Conservation (phyloP, 148 eudicot species). For the Heliosperma pusillum region DNA sequence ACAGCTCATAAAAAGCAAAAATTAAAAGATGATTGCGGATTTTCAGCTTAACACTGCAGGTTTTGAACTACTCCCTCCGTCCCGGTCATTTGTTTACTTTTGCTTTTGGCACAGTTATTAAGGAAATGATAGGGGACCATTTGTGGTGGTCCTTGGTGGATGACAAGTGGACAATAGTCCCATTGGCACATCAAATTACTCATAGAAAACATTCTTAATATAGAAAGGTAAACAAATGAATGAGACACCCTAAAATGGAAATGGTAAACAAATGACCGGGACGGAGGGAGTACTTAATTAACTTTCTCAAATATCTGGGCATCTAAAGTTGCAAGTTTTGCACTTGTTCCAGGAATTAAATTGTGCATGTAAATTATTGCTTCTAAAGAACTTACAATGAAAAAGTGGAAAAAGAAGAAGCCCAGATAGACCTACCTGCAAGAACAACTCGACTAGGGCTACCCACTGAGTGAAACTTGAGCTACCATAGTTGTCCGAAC, state of each 20-base stretch:
- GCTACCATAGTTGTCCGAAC: constrained; percentile 48
- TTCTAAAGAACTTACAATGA: constrained; percentile 12
- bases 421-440: constrained; percentile 50
- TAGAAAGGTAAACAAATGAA: too few species aligned
- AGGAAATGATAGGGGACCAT: too few species aligned
- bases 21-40: background rate
- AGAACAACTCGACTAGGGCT: constrained; percentile 60
- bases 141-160: too few species aligned
- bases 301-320: background rate
- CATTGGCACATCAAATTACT: too few species aligned
- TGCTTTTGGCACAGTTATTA: too few species aligned
- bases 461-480: constrained; percentile 81
- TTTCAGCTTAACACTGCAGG: background rate
- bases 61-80: too few species aligned
- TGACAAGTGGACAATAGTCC: too few species aligned
- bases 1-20: background rate
- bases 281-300: too few species aligned
- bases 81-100: too few species aligned
- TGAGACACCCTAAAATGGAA: too few species aligned
- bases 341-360: background rate
- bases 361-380: background rate
- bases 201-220: too few species aligned
- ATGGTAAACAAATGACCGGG: too few species aligned
- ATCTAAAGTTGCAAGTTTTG: background rate
- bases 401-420: background rate